Evolutionary conservation across 345 rosid species (phyloP).

Genomic region (Pistacia atlantica): DNA sequence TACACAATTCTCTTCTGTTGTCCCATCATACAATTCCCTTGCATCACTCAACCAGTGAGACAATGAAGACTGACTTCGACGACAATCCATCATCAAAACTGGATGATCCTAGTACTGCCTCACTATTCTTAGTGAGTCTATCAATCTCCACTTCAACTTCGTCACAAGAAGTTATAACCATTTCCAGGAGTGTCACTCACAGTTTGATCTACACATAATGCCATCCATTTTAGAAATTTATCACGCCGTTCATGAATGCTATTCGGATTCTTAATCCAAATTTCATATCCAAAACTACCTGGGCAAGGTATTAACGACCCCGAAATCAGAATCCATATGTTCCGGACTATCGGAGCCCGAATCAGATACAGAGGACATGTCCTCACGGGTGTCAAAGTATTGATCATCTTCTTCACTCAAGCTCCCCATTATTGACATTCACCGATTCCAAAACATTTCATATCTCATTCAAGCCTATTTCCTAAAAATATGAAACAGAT

Average conservation of each 20-base stretch:
- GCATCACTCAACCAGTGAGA: slow-evolving; percentile 30
- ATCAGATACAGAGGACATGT: slow-evolving; percentile 41
- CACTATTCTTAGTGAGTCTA: slow-evolving; percentile 37
- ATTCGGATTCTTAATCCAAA: slow-evolving; percentile 45
- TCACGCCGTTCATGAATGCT: slow-evolving; percentile 49
- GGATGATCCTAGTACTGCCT: slow-evolving; percentile 36
- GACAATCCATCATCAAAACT: slow-evolving; percentile 25
- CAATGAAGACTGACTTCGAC: slow-evolving; percentile 31
- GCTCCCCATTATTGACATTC: slow-evolving; percentile 36
- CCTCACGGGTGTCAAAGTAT: slow-evolving; percentile 47
- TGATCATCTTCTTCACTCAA: slow-evolving; percentile 36
- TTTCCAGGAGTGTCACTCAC: slow-evolving; percentile 7
- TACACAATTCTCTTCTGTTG: slow-evolving; percentile 29
- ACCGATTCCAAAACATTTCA: slow-evolving; percentile 19
- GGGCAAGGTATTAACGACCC: slow-evolving; percentile 10
- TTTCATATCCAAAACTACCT: slow-evolving; percentile 30
- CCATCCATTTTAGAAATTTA: slow-evolving; percentile 57
- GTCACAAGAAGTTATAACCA: neutral
- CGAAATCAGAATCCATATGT: slow-evolving; percentile 29
- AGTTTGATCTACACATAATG: slow-evolving; percentile 24
- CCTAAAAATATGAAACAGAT: neutral
- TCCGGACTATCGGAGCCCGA: slow-evolving; percentile 33
- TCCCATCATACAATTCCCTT: slow-evolving; percentile 27
- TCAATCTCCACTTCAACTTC: slow-evolving; percentile 32
- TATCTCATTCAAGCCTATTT: slow-evolving; percentile 7